Conservation (phyloP, 163 green algal genomes). For the Prototheca stagnorum region DNA sequence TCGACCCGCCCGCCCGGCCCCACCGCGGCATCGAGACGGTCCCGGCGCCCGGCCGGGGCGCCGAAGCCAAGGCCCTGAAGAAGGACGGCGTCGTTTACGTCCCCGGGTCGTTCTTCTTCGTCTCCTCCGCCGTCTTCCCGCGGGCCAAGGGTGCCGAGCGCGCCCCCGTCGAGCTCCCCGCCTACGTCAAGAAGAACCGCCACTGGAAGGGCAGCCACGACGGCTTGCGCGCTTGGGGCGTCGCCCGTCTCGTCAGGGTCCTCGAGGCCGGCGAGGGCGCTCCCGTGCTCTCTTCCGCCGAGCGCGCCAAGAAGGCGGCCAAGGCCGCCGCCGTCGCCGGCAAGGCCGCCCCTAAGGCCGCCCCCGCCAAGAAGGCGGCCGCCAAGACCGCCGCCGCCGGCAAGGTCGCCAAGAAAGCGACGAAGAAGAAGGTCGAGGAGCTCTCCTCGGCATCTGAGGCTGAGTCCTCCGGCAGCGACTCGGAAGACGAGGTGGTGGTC, state of each 20-base stretch:
- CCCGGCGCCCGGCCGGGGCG: slow-evolving; percentile 4
- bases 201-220: slow-evolving; percentile 50
- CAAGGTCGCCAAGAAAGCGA: not conserved
- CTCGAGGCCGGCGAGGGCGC: too few species aligned
- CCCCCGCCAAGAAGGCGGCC: too few species aligned
- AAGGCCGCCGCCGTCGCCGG: too few species aligned
- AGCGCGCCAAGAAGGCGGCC: too few species aligned
- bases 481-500: too few species aligned
- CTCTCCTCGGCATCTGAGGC: too few species aligned
- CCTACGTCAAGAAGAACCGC: slow-evolving; percentile 31
- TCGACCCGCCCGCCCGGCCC: slow-evolving; percentile 8
- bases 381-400: slow-evolving; percentile 3
- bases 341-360: too few species aligned
- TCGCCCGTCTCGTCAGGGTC: slow-evolving; percentile 48
- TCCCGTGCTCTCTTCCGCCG: too few species aligned
- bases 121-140: slow-evolving; percentile 32
- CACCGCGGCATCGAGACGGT: slow-evolving; percentile 10
- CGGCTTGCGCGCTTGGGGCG: slow-evolving; percentile 53
- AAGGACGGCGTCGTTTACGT: slow-evolving; percentile 44
- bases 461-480: too few species aligned
- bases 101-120: slow-evolving; percentile 49
- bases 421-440: too few species aligned
- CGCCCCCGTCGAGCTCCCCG: slow-evolving; percentile 25
- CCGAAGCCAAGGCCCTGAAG: too few species aligned
- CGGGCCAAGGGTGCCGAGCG: slow-evolving; percentile 14